Base-by-base conservation (phyloP, 2,329 filamentous ascomycete species). In the Monosporascus sp. region DNA sequence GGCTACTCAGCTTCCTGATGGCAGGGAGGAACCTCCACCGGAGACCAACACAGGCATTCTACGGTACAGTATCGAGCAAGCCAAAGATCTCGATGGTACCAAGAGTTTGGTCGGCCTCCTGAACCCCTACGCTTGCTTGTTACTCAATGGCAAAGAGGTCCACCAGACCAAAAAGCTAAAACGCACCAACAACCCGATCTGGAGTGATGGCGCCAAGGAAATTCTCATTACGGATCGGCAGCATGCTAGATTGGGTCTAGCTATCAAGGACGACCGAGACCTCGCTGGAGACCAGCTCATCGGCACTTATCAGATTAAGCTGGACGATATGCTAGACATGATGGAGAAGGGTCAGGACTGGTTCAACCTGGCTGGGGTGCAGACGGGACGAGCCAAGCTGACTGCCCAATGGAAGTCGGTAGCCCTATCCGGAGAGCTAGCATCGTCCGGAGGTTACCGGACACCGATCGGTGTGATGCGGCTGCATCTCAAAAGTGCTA, bases 161-260 rank as follows among this genome's bases (percentile, higher is more conserved):
- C 91, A 96, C 64, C 80, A 85, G 53, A 96, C 92, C 50, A 90
- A 91, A 73, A 95, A 92, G 71, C 81, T 97, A 64, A 99, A 97
- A 80, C 87, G 93, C 56, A 97, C 91, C 55, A 99, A 99, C 74
- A 94, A 96, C 64, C 94, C 94, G 7, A 92, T 99, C 64, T 99
- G 92, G 87, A 87, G 93, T 51, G 88, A 97, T 67, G 89, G 89
- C 7, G 88, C 86, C 61, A 96, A 96, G 73, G 94, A 99, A 67
- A 85, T 99, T 62, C 83, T 99, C 56, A 93, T 99, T 67, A 97
- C 92, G 1, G 92, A 99, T 68, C 87, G 89, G 57, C 96, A 91
- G 75, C 86, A 84, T 67, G 92, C 94, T 53, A 94, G 90, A 68
- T 79, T 99, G 50, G 95, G 93, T 52, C 76, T 99, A 52, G 89